Conservation (phyloP, 148 eudicot genomes). For the Rhododendron kiyosumense region DNA sequence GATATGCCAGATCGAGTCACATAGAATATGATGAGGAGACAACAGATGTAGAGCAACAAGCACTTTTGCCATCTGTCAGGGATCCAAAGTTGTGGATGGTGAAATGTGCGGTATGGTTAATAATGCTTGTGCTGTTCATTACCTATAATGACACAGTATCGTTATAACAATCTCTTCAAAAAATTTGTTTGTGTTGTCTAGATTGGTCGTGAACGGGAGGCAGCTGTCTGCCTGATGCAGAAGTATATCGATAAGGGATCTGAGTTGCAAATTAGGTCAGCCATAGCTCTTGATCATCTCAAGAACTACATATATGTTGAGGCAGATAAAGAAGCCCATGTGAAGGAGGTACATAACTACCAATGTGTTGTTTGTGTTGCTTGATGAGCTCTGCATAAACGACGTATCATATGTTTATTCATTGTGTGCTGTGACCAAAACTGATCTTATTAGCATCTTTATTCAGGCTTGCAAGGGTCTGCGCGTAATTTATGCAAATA, state of each 20-base stretch:
- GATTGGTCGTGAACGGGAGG: constrained; percentile 97
- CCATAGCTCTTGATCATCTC: constrained; percentile 87
- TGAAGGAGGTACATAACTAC: constrained; percentile 58
- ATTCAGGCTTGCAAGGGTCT: constrained; percentile 88
- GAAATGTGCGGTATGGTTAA: constrained; percentile 79
- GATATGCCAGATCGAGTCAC: constrained; percentile 60
- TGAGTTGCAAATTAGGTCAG: constrained; percentile 84
- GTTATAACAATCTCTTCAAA: background rate
- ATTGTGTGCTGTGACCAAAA: background rate
- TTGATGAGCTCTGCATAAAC: background rate
- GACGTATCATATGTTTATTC: background rate
- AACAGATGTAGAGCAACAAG: constrained; percentile 96
- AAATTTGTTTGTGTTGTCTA: constrained; percentile 21
- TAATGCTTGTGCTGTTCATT: background rate
- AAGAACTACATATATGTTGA: constrained; percentile 84
- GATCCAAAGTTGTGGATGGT: constrained; percentile 99
- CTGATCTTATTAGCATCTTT: constrained; percentile 12
- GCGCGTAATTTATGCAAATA: constrained; percentile 56
- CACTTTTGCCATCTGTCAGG: constrained; percentile 88
- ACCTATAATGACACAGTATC: background rate
- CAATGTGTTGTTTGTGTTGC: constrained; percentile 4
- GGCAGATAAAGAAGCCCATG: constrained; percentile 98
- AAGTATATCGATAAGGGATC: constrained; percentile 77
- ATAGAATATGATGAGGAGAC: constrained; percentile 90
- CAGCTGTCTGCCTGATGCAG: constrained; percentile 95